phyloP scores from a whole-genome alignment of 345 rosid species.

The Aquilaria sinensis region DNA sequence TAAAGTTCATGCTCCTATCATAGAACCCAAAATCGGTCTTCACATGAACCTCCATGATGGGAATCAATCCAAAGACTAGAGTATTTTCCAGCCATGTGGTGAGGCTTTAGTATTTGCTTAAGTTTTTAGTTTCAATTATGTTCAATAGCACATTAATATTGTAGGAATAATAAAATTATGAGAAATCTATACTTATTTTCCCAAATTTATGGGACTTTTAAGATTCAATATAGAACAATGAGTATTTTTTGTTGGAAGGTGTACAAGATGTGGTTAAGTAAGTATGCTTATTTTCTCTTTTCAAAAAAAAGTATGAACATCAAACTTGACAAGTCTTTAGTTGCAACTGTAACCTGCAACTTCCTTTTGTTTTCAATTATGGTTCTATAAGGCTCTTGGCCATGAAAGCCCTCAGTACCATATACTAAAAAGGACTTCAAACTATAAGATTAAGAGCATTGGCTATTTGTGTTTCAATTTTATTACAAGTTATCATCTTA shows the following conservation, averaged over 20 bases:
- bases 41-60: slow-evolving; percentile 80
- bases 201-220: slow-evolving; percentile 54
- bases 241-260: slow-evolving; percentile 71
- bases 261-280: slow-evolving; percentile 67
- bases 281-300: slow-evolving; percentile 30
- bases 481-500: no score
- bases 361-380: slow-evolving; percentile 32
- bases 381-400: slow-evolving; percentile 73
- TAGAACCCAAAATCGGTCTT: slow-evolving; percentile 83
- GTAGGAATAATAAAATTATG: neutral
- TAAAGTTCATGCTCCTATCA: slow-evolving; percentile 68
- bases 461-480: neutral
- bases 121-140: slow-evolving; percentile 8
- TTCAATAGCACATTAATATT: no score
- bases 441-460: slow-evolving; percentile 49
- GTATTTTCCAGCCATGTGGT: slow-evolving; percentile 85
- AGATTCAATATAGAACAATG: slow-evolving; percentile 73
- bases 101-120: slow-evolving; percentile 9
- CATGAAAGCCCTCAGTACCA: slow-evolving; percentile 68
- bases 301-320: neutral
- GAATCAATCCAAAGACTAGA: slow-evolving; percentile 65
- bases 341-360: neutral
- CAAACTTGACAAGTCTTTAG: neutral
- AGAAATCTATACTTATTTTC: slow-evolving; percentile 1
- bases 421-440: slow-evolving; percentile 64